Evolutionary conservation across 176 grass and related monocot genomes (phyloP).

Genomic region (Zizania latifolia): DNA sequence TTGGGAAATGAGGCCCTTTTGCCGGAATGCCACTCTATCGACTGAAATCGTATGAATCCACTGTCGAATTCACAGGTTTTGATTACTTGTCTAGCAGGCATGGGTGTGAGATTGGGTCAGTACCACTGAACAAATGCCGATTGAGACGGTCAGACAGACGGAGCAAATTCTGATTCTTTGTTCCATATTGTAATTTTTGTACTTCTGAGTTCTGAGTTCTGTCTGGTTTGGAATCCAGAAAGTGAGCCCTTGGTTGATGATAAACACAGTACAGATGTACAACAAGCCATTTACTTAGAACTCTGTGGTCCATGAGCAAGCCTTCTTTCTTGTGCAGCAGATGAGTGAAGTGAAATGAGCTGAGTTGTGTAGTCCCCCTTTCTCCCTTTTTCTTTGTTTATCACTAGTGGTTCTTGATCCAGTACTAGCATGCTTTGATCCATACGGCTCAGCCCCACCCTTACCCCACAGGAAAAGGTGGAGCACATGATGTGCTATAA

Average conservation of each 20-base stretch:
- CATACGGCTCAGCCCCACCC: background rate
- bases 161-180: background rate
- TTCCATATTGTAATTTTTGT: background rate
- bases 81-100: background rate
- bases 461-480: background rate
- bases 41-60: background rate
- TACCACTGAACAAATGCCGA: background rate
- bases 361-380: background rate
- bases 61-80: background rate
- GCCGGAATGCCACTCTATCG: background rate
- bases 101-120: background rate
- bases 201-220: too few relatives aligned
- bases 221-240: background rate
- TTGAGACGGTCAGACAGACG: background rate
- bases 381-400: background rate
- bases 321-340: background rate
- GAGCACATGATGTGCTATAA: slow-evolving; percentile 12
- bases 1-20: background rate
- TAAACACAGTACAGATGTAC: background rate
- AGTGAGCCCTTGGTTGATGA: background rate
- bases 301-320: background rate
- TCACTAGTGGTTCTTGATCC: background rate
- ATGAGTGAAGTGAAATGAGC: background rate
- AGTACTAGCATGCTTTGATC: background rate
- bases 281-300: background rate